Evolutionary conservation across 2,329 filamentous ascomycete species (phyloP), one percentile per base, ranked within the genome.

Genomic region (Chalara sp.): DNA sequence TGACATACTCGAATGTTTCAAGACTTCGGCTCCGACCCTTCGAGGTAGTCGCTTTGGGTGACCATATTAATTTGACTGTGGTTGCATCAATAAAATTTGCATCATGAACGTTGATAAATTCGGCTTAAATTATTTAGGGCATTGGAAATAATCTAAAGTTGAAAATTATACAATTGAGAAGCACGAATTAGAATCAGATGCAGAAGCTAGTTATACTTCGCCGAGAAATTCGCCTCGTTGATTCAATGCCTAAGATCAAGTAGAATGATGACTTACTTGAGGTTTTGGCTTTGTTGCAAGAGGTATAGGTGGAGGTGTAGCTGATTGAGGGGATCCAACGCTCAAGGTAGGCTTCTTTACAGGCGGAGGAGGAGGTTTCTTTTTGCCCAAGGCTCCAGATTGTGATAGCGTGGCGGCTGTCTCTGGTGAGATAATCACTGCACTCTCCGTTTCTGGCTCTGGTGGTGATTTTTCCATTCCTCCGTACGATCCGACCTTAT

Each of bases 291-390:
- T 68, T 42, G 58, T 68, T 39, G 59, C 44, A 39, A 62, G 30
- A 39, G 63, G 59, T 47, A 65, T 62, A 11, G 58, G 60, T 29
- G 61, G 63, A 12, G 62, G 57, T 8, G 43, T 8, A 13, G 52
- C 46, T 29, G 50, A 55, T 11, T 48, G 47, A 30, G 46, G 30
- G 32, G 52, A 39, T 29, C 52, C 50, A 32, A 46, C 35, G 6
- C 49, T 44, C 13, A 62, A 53, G 6, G 56, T 57, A 12, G 54
- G 48, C 37, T 46, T 62, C 50, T 63, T 68, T 48, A 58, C 58
- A 11, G 65, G 63, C 5, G 65, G 66, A 10, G 66, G 65, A 6
- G 66, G 64, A n/a, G 63, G 62, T 39, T 67, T 67, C 56, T 66
- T 68, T 51, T 62, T 65, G 5, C 55, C 58, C 11, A 56, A 10